Evolutionary conservation across 225 moss, liverwort and hornwort genomes (phyloP).

Genomic region (Physcomitrellopsis africana): DNA sequence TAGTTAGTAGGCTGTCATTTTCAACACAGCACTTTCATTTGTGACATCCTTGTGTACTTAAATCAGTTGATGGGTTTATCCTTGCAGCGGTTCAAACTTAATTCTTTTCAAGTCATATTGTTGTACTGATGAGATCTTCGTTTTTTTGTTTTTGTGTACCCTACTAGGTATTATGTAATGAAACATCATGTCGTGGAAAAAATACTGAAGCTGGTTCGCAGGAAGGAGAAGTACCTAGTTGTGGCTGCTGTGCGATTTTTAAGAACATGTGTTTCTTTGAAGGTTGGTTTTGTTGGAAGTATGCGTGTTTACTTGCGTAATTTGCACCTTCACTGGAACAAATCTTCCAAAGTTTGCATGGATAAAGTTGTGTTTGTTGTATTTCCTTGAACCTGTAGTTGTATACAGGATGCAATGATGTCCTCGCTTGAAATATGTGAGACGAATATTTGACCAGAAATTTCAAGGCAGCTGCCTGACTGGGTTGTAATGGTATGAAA

Average conservation of each 20-base stretch:
- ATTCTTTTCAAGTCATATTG: background rate
- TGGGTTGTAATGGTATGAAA: constrained; percentile 4
- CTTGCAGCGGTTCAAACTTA: background rate
- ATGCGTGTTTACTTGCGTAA: constrained; percentile 42
- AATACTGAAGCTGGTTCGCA: constrained; percentile 85
- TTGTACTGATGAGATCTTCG: constrained; percentile 7
- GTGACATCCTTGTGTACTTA: background rate
- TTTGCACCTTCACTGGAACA: constrained; percentile 24
- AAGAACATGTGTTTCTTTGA: constrained; percentile 87
- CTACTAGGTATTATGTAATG: constrained; percentile 92
- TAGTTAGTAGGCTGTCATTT: constrained; percentile 13
- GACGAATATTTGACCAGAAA: background rate
- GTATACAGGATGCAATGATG: too few relatives aligned
- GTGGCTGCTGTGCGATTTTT: constrained; percentile 98
- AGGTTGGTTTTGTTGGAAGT: constrained; percentile 68
- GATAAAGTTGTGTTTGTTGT: constrained; percentile 16
- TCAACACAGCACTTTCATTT: constrained; percentile 14
- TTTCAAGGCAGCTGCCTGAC: constrained; percentile 28
- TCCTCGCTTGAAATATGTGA: too few relatives aligned
- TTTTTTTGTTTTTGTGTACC: constrained; percentile 20
- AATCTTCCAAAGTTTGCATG: constrained; percentile 27
- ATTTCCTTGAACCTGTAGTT: too few relatives aligned
- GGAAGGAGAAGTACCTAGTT: constrained; percentile 97
- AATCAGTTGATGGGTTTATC: constrained; percentile 12
- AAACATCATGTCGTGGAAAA: constrained; percentile 96